Evolutionary conservation across 345 rosid genomes (phyloP).

Genomic region (Eucalyptus albens): DNA sequence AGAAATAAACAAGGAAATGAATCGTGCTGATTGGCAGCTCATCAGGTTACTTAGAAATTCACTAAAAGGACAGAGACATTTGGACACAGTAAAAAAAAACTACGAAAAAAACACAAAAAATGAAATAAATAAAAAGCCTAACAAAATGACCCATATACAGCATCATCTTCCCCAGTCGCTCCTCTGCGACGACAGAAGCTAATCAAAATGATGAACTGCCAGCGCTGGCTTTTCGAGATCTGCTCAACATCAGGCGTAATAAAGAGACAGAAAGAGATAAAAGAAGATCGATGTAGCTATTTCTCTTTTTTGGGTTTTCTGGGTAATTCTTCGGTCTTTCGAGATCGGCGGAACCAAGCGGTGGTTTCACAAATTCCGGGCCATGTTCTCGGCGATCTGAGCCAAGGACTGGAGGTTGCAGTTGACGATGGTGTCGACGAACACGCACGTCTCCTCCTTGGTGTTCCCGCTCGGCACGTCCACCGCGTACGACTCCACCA

Average conservation of each 20-base stretch:
- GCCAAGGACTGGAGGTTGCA: conserved; percentile 90
- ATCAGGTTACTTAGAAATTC: background rate
- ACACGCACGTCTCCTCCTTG: conserved; percentile 70
- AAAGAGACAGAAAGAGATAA: background rate
- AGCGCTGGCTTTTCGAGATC: background rate
- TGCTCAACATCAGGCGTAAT: background rate
- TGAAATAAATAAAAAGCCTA: background rate
- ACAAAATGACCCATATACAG: background rate
- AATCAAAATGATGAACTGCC: background rate
- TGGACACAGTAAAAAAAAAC: background rate
- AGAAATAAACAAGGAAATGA: background rate
- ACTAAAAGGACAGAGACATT: background rate
- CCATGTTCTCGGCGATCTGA: conserved; percentile 47
- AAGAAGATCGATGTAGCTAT: background rate
- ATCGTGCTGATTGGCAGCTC: background rate
- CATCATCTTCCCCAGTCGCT: background rate
- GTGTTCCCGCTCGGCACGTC: conserved; percentile 83
- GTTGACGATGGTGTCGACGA: conserved; percentile 68
- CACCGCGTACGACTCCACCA: conserved; percentile 79
- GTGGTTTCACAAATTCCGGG: background rate
- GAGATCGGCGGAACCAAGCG: background rate
- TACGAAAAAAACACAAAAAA: background rate
- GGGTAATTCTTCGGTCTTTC: background rate
- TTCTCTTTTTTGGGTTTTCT: background rate
- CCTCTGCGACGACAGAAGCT: background rate